phyloP scores from a whole-genome alignment of 2,329 filamentous ascomycete genomes.

The Sclerotiophoma versabilis region DNA sequence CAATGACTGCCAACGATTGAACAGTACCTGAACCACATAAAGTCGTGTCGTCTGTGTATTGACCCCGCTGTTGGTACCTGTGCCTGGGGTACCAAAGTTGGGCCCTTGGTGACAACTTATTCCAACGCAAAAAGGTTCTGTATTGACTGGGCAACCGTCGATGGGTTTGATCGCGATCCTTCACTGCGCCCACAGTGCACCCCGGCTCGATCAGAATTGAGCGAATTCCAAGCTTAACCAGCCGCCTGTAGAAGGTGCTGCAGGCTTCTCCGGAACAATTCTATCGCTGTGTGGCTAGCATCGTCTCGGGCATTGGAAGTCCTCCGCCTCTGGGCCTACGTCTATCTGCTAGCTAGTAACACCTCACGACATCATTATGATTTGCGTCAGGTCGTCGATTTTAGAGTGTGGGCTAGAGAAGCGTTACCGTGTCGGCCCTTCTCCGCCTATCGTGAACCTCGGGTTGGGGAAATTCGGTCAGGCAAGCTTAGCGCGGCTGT shows the following conservation, averaged over 20 bases:
- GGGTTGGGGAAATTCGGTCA: not conserved
- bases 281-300: not conserved
- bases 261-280: slow-evolving; percentile 5
- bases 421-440: slow-evolving; percentile 11
- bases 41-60: slow-evolving; percentile 13
- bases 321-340: not conserved
- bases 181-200: slow-evolving; percentile 3
- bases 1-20: slow-evolving; percentile 2
- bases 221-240: not conserved
- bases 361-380: slow-evolving; percentile 14
- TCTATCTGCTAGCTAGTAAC: slow-evolving; percentile 1
- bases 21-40: slow-evolving; percentile 4
- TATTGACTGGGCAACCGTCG: slow-evolving; percentile 8
- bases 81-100: not conserved
- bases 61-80: slow-evolving; percentile 4
- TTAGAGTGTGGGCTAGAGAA: slow-evolving; percentile 10
- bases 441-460: slow-evolving; percentile 7
- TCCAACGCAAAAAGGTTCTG: not conserved
- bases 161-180: slow-evolving; percentile 9
- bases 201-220: slow-evolving; percentile 4
- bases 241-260: slow-evolving; percentile 1
- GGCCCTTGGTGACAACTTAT: not conserved
- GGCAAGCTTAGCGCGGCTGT: slow-evolving; percentile 4
- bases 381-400: slow-evolving; percentile 1
- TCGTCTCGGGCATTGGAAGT: not conserved